Conservation (phyloP, 139 green algal genomes). For the Yamagishiella unicocca region DNA sequence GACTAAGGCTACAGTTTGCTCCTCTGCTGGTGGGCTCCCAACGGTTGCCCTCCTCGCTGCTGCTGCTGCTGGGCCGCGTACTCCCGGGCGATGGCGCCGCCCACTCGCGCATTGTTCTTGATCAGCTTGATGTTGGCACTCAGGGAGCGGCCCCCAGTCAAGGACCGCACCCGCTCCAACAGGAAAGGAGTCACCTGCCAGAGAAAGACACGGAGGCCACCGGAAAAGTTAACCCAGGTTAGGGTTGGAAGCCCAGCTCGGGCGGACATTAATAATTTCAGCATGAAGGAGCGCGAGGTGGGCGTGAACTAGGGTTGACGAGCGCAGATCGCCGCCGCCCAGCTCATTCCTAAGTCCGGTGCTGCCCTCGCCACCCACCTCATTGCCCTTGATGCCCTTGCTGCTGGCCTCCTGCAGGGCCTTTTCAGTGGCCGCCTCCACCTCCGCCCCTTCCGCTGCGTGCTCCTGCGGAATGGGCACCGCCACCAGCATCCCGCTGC, state of each 20-base stretch:
- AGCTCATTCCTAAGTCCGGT: too few relatives aligned
- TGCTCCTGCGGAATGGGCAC: slow-evolving; percentile 85
- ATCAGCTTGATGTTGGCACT: slow-evolving; percentile 93
- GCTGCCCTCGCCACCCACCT: slow-evolving; percentile 46
- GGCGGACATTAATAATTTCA: too few relatives aligned
- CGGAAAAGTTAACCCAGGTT: too few relatives aligned
- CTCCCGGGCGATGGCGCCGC: slow-evolving; percentile 42
- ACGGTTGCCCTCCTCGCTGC: slow-evolving; percentile 11
- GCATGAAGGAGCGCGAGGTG: too few relatives aligned
- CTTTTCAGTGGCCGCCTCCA: slow-evolving; percentile 75
- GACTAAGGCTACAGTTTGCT: too few relatives aligned
- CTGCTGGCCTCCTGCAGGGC: slow-evolving; percentile 84
- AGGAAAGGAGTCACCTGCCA: slow-evolving; percentile 93
- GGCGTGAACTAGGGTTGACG: too few relatives aligned
- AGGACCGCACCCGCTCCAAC: slow-evolving; percentile 84
- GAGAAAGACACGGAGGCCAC: too few relatives aligned
- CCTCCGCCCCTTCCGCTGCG: slow-evolving; percentile 70
- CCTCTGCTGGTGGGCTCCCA: not conserved
- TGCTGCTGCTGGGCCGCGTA: slow-evolving; percentile 2
- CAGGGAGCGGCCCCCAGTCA: slow-evolving; percentile 88
- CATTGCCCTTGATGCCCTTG: slow-evolving; percentile 71
- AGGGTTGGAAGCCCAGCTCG: too few relatives aligned
- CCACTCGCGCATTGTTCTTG: slow-evolving; percentile 97
- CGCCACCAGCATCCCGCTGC: slow-evolving; percentile 79
- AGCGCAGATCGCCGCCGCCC: too few relatives aligned